Percentiles rank a stretch among this genome's conserved stretches.
Evolutionary conservation across 23 red algal species (phyloP).

Genomic region (Gracilaria caudata): DNA sequence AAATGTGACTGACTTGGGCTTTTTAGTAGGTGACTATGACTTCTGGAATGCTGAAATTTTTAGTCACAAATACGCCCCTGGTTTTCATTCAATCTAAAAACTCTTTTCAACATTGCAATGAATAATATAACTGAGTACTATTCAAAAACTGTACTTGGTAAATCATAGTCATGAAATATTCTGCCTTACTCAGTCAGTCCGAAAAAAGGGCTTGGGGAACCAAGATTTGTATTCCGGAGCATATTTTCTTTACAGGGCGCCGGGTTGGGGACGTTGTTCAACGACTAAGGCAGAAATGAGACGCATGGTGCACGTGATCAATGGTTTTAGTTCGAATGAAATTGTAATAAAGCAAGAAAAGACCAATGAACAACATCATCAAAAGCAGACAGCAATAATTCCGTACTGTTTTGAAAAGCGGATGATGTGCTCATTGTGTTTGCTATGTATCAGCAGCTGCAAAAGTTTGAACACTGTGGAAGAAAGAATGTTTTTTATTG

Average conservation of each 20-base stretch:
- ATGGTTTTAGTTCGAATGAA: conserved; percentile 9
- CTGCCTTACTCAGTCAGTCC: too few species aligned
- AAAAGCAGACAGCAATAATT: conserved; percentile 86
- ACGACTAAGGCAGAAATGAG: conserved; percentile 67
- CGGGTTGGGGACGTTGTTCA: conserved; percentile 39
- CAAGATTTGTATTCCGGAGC: conserved; percentile 79
- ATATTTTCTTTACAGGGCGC: conserved; percentile 67
- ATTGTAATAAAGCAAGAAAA: conserved; percentile 81
- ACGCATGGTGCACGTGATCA: conserved; percentile 75
- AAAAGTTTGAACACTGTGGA: conserved; percentile 76
- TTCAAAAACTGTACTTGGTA: too few species aligned
- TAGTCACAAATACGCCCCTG: too few species aligned
- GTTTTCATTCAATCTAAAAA: too few species aligned
- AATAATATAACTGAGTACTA: too few species aligned
- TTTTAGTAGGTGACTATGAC: too few species aligned
- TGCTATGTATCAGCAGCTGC: conserved; percentile 67
- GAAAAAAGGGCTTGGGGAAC: too few species aligned
- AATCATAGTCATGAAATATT: too few species aligned
- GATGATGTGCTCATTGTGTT: conserved; percentile 92
- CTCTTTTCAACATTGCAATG: too few species aligned
- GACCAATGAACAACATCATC: conserved; percentile 98
- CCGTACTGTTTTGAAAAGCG: conserved; percentile 69
- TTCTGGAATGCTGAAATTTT: too few species aligned
- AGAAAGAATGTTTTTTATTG: conserved; percentile 79
- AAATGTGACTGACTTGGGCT: too few species aligned